phyloP scores from a whole-genome alignment of 495 filamentous ascomycete species.

The Choiromyces venosus region DNA sequence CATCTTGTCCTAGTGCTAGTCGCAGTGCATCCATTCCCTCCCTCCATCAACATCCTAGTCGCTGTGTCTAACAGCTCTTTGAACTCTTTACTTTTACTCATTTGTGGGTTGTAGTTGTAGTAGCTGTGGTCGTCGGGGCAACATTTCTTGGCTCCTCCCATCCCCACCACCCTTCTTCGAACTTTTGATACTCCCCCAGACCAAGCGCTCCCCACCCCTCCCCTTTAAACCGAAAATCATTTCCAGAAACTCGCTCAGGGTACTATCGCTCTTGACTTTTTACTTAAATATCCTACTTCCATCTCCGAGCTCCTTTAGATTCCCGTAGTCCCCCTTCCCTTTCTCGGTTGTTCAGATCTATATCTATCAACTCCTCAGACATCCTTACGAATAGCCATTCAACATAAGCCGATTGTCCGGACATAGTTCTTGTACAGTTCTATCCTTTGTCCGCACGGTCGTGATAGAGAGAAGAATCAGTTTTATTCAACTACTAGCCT shows the following conservation, averaged over 20 bases:
- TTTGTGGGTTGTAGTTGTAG: not conserved
- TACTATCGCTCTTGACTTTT: not conserved
- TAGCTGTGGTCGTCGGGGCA: not conserved
- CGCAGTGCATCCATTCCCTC: not conserved
- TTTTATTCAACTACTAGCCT: not conserved
- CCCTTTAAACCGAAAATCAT: not conserved
- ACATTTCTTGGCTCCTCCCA: not conserved
- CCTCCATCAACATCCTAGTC: not conserved
- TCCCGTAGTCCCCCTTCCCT: not conserved
- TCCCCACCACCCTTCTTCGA: not conserved
- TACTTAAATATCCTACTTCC: slow-evolving; percentile 2
- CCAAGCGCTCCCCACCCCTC: not conserved
- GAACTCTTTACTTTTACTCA: not conserved
- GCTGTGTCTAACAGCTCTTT: not conserved
- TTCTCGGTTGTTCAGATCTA: not conserved
- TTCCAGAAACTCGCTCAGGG: not conserved
- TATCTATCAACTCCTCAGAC: not conserved
- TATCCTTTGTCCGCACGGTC: not conserved
- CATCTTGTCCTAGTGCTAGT: not conserved
- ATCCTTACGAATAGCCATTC: not conserved
- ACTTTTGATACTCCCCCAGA: not conserved
- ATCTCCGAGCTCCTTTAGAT: not conserved
- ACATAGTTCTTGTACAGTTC: not conserved
- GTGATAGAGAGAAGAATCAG: not conserved
- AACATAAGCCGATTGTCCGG: not conserved